These are phyloP conservation scores for Lasiosphaeriaceae sp. DNA, from an alignment of 495 filamentous ascomycete genomes.

Conservation along the genomic window DNA sequence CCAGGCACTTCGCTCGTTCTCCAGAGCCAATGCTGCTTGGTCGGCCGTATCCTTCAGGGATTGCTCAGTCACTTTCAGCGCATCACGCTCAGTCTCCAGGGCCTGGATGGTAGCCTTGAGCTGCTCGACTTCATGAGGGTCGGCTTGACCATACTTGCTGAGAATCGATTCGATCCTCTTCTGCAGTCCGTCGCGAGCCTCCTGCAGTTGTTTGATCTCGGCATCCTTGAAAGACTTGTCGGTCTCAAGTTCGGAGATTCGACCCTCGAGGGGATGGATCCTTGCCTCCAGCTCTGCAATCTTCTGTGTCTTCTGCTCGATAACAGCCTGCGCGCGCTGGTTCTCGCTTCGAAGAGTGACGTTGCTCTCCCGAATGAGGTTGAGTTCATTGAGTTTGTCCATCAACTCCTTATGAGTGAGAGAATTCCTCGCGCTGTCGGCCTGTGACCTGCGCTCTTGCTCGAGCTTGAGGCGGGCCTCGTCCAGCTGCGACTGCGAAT, in stretches of 20 bases:
- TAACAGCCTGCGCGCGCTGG: slow-evolving; percentile 67
- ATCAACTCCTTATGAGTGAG: slow-evolving; percentile 82
- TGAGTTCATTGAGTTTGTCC: slow-evolving; percentile 90
- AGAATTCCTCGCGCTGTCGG: slow-evolving; percentile 64
- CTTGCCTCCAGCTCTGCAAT: slow-evolving; percentile 69
- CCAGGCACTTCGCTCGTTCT: slow-evolving; percentile 45
- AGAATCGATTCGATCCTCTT: slow-evolving; percentile 91
- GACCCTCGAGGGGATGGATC: slow-evolving; percentile 77
- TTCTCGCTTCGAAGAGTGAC: slow-evolving; percentile 81
- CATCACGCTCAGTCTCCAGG: slow-evolving; percentile 69
- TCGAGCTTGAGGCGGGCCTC: slow-evolving; percentile 80
- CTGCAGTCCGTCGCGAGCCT: slow-evolving; percentile 87
- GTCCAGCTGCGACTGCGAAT: slow-evolving; percentile 80
- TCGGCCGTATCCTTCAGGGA: slow-evolving; percentile 55
- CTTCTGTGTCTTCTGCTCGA: slow-evolving; percentile 68
- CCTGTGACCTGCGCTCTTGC: slow-evolving; percentile 75
- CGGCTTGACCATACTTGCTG: slow-evolving; percentile 90
- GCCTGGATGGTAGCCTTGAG: slow-evolving; percentile 62
- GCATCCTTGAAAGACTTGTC: slow-evolving; percentile 74
- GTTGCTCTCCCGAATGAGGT: slow-evolving; percentile 89
- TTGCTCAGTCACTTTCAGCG: slow-evolving; percentile 54
- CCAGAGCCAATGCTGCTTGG: slow-evolving; percentile 38
- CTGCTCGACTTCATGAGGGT: slow-evolving; percentile 84
- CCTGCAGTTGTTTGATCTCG: slow-evolving; percentile 78
- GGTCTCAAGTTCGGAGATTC: slow-evolving; percentile 73